Percentiles rank a stretch among this genome's conserved stretches.
Evolutionary conservation across 2,329 filamentous ascomycete genomes (phyloP).

Genomic region (Ophiostoma pallidulum): DNA sequence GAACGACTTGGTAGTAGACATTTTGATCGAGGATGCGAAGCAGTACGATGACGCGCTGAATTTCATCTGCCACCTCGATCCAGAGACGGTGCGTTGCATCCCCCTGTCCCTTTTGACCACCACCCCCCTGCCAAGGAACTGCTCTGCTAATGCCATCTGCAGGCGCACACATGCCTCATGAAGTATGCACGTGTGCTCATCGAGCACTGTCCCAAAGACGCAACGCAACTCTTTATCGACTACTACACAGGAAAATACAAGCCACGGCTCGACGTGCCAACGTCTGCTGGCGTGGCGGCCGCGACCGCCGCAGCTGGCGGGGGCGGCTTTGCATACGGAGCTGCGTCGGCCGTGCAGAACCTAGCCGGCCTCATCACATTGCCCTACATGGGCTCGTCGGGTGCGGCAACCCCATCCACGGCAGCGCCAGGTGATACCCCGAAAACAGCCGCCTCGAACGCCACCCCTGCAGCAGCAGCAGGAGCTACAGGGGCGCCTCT

Average conservation of each 20-base stretch:
- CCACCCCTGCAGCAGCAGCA: background rate
- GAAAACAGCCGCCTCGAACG: background rate
- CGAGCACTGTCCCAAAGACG: slow-evolving; percentile 71
- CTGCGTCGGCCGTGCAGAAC: slow-evolving; percentile 74
- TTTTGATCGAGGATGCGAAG: slow-evolving; percentile 90
- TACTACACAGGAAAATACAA: slow-evolving; percentile 85
- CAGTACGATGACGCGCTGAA: slow-evolving; percentile 79
- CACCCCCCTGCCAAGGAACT: too few relatives aligned
- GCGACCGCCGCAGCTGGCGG: slow-evolving; percentile 25
- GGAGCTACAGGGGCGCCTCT: background rate
- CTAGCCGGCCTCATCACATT: slow-evolving; percentile 74
- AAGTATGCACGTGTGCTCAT: slow-evolving; percentile 90
- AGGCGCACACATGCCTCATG: slow-evolving; percentile 77
- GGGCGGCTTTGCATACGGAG: slow-evolving; percentile 43
- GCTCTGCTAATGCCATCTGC: slow-evolving; percentile 29
- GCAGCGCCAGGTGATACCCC: background rate
- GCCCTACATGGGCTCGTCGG: slow-evolving; percentile 68
- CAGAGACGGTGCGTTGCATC: slow-evolving; percentile 53
- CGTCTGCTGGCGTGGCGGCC: slow-evolving; percentile 25
- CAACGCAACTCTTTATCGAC: slow-evolving; percentile 82
- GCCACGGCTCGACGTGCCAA: slow-evolving; percentile 53
- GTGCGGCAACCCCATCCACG: slow-evolving; percentile 16
- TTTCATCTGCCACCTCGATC: slow-evolving; percentile 83
- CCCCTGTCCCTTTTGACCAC: background rate
- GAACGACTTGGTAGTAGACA: slow-evolving; percentile 87